A percentile compares a stretch with the other conserved stretches of the same genome.
Conservation (phyloP, 257 asterid species). For the Asclepias syriaca region DNA sequence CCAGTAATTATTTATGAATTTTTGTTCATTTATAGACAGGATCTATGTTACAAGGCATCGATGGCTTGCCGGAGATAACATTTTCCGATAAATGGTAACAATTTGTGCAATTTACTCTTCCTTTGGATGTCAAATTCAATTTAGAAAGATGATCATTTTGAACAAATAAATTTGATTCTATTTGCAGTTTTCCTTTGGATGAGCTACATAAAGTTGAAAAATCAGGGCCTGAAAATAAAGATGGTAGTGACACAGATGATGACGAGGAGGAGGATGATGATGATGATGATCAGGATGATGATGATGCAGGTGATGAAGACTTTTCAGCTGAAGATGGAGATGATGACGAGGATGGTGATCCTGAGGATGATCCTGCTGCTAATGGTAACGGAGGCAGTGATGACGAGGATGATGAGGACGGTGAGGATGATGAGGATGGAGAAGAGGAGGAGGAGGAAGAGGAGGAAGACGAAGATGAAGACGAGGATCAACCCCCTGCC, state of each 20-base stretch:
- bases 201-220: constrained; percentile 38
- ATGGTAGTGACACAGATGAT: constrained; percentile 64
- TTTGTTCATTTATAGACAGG: constrained; percentile 42
- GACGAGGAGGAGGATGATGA: constrained; percentile 68
- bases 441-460: constrained; percentile 42
- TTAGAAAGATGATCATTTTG: background rate
- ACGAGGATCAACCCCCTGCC: constrained; percentile 81
- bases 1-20: background rate
- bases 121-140: background rate
- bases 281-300: constrained; percentile 49
- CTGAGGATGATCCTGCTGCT: constrained; percentile 47
- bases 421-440: constrained; percentile 32
- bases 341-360: constrained; percentile 59
- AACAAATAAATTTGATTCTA: background rate
- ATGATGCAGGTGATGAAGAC: constrained; percentile 80
- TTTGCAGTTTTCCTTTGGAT: constrained; percentile 55
- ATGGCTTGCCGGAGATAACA: constrained; percentile 26
- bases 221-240: constrained; percentile 51
- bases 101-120: background rate
- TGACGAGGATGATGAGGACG: constrained; percentile 34
- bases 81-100: constrained; percentile 41
- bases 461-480: constrained; percentile 60
- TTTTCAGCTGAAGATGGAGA: constrained; percentile 76
- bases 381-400: constrained; percentile 65
- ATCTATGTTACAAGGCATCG: constrained; percentile 33